phyloP scores from a whole-genome alignment of 2,329 filamentous ascomycete species.

The Ophiostoma himal-ulmi region DNA sequence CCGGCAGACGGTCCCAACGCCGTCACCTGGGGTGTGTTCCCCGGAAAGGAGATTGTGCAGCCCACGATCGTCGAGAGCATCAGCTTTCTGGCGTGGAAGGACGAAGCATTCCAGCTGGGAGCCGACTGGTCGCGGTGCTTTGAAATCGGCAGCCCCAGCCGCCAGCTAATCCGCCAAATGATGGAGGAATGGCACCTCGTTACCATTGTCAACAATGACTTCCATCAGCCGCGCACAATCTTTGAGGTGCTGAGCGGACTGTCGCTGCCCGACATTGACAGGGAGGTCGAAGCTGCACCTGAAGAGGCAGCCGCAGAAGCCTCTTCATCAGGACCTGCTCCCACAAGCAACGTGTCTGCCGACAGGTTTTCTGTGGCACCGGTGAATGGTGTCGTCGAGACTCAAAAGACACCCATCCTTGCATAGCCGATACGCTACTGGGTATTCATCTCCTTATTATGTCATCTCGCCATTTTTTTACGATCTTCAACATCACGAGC shows the following conservation, averaged over 20 bases:
- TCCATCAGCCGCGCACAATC: slow-evolving; percentile 75
- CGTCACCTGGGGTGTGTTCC: slow-evolving; percentile 99
- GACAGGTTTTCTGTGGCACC: slow-evolving; percentile 22
- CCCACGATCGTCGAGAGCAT: slow-evolving; percentile 98
- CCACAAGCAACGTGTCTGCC: neutral
- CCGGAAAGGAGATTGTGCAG: slow-evolving; percentile 98
- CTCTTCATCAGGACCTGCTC: neutral
- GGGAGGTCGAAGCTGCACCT: slow-evolving; percentile 32
- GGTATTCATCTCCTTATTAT: too few species aligned
- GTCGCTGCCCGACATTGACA: slow-evolving; percentile 58
- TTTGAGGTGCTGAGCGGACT: slow-evolving; percentile 83
- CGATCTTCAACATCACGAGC: neutral
- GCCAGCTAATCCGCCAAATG: slow-evolving; percentile 70
- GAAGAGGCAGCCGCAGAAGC: slow-evolving; percentile 21
- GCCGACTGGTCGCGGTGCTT: slow-evolving; percentile 93
- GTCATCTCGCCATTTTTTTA: neutral
- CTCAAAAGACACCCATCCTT: neutral
- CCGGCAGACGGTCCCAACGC: slow-evolving; percentile 85
- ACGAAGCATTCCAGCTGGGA: slow-evolving; percentile 90
- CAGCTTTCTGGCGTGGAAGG: slow-evolving; percentile 97
- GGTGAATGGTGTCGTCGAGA: slow-evolving; percentile 6
- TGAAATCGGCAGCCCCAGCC: slow-evolving; percentile 66
- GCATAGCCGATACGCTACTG: neutral
- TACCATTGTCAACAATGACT: slow-evolving; percentile 98
- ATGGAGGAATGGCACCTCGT: slow-evolving; percentile 91